phyloP scores from a whole-genome alignment of 129 eudicot species.

The Helichrysum umbraculigerum region DNA sequence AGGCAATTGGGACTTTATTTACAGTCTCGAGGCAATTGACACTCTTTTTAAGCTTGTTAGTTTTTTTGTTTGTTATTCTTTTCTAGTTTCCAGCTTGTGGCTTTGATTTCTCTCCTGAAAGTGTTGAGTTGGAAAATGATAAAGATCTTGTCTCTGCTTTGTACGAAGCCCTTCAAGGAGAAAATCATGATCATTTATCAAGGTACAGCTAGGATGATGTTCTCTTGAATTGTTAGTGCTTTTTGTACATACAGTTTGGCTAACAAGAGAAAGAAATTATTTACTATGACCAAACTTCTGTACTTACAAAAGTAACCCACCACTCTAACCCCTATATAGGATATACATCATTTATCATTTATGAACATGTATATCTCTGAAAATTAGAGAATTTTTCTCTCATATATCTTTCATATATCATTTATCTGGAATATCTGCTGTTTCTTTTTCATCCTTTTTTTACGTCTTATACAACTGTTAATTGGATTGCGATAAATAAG shows the following conservation, averaged over 20 bases:
- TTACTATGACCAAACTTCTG: background rate
- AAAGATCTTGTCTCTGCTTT: slow-evolving; percentile 73
- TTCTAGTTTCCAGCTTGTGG: slow-evolving; percentile 86
- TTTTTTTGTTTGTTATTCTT: background rate
- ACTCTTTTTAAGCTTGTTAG: background rate
- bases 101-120: slow-evolving; percentile 55
- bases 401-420: background rate
- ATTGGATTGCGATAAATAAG: background rate
- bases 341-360: background rate
- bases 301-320: background rate
- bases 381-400: background rate
- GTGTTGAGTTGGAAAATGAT: slow-evolving; percentile 54
- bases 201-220: slow-evolving; percentile 44
- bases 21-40: background rate
- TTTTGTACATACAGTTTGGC: background rate
- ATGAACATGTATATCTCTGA: background rate
- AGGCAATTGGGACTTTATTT: background rate
- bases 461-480: background rate
- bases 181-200: slow-evolving; percentile 42
- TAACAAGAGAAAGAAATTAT: background rate
- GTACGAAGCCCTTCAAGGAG: slow-evolving; percentile 74
- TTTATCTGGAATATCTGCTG: background rate
- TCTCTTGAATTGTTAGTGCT: slow-evolving; percentile 4
- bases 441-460: background rate
- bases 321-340: background rate